phyloP scores from a whole-genome alignment of 352 stramenopile genomes.

The Globisporangium orthogonon region DNA sequence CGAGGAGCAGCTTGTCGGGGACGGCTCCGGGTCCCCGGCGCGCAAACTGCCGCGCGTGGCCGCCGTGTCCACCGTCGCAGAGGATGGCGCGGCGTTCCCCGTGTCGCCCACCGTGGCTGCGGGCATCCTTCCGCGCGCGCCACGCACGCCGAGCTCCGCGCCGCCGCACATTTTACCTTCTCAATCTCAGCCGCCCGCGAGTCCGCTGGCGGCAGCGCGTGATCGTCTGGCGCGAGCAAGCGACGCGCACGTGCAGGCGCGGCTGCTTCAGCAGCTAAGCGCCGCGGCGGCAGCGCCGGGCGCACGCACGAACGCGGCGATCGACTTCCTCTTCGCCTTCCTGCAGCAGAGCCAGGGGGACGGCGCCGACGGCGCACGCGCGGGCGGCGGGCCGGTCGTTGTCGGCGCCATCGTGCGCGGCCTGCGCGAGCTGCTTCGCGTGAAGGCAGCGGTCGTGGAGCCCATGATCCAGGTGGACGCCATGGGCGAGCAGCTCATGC shows the following conservation, averaged over 20 bases:
- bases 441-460: slow-evolving; percentile 60
- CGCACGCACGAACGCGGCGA: slow-evolving; percentile 44
- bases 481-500: slow-evolving; percentile 74
- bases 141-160: not conserved
- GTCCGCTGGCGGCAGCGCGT: slow-evolving; percentile 29
- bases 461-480: slow-evolving; percentile 78
- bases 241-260: slow-evolving; percentile 57
- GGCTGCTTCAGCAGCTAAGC: slow-evolving; percentile 56
- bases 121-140: slow-evolving; percentile 9
- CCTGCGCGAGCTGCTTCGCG: slow-evolving; percentile 41
- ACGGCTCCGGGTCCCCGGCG: not conserved
- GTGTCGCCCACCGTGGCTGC: slow-evolving; percentile 11
- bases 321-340: slow-evolving; percentile 82
- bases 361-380: slow-evolving; percentile 10
- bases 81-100: not conserved
- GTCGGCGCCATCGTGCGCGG: slow-evolving; percentile 63
- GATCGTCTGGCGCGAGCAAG: slow-evolving; percentile 26
- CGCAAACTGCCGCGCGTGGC: slow-evolving; percentile 8
- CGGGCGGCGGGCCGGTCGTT: slow-evolving; percentile 34
- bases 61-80: not conserved
- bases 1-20: not conserved
- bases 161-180: not conserved
- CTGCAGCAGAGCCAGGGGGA: slow-evolving; percentile 50
- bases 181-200: slow-evolving; percentile 11
- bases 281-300: slow-evolving; percentile 31